Evolutionary conservation across 129 eudicot genomes (phyloP).

Genomic region (Mikania micrantha): DNA sequence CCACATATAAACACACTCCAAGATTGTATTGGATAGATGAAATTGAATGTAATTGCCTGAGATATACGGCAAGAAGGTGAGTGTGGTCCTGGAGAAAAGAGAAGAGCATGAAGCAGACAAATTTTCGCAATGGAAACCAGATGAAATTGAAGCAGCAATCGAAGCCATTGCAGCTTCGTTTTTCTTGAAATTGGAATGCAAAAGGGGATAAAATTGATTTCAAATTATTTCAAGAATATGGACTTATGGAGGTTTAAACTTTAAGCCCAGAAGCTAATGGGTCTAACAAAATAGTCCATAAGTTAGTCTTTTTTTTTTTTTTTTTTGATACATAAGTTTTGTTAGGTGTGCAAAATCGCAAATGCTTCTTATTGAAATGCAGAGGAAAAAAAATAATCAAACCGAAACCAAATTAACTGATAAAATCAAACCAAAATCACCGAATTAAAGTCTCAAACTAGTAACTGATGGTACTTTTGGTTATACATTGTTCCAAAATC

Average conservation of each 20-base stretch:
- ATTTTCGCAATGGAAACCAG: slow-evolving; percentile 33
- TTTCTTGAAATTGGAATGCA: background rate
- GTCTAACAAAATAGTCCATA: background rate
- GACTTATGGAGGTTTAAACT: background rate
- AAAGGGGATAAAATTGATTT: slow-evolving; percentile 19
- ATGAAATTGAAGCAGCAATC: slow-evolving; percentile 30
- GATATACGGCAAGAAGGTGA: slow-evolving; percentile 5
- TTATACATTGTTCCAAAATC: no score
- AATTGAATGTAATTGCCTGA: slow-evolving; percentile 13
- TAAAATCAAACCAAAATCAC: no score
- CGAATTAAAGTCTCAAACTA: no score
- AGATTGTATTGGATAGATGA: background rate
- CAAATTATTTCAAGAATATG: background rate
- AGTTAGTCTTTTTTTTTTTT: no score
- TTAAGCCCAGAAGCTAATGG: slow-evolving; percentile 4
- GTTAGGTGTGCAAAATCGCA: no score
- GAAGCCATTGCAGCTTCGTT: slow-evolving; percentile 42
- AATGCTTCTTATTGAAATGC: no score
- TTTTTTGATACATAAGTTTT: no score
- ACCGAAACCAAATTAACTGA: no score
- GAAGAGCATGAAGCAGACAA: slow-evolving; percentile 39
- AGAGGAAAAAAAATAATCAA: no score
- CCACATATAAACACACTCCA: slow-evolving; percentile 5
- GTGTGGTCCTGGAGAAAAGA: slow-evolving; percentile 28
- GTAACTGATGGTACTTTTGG: no score